Percentiles rank a stretch among this genome's conserved stretches.
These are phyloP conservation scores for Staphylotrichum tortipilum DNA, from an alignment of 495 filamentous ascomycete genomes.

Conservation along the genomic window DNA sequence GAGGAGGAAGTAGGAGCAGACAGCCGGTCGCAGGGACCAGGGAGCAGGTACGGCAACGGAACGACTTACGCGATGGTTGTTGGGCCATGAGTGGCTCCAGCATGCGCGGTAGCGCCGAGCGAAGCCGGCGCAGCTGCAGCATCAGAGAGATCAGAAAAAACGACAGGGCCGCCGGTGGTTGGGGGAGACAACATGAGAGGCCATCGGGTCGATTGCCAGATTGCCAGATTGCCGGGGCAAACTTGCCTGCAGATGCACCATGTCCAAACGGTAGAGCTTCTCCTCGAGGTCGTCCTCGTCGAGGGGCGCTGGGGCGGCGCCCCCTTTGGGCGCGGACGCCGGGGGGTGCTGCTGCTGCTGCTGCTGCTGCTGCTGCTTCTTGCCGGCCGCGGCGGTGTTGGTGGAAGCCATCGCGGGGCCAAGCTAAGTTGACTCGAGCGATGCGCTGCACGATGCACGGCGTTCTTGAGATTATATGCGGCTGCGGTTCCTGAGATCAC, in stretches of 20 bases:
- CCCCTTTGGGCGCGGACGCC: too few relatives aligned
- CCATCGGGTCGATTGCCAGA: neutral
- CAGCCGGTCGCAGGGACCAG: too few relatives aligned
- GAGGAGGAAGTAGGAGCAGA: too few relatives aligned
- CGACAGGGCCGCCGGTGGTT: too few relatives aligned
- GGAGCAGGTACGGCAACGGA: too few relatives aligned
- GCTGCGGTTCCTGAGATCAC: neutral
- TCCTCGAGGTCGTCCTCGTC: too few relatives aligned
- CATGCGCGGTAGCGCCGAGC: slow-evolving; percentile 40
- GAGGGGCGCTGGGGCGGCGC: too few relatives aligned
- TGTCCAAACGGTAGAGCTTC: slow-evolving; percentile 29
- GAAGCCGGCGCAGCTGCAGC: slow-evolving; percentile 33
- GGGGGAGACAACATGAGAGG: too few relatives aligned
- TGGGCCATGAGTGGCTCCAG: slow-evolving; percentile 33
- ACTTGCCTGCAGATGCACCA: slow-evolving; percentile 37
- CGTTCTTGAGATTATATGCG: slow-evolving; percentile 4
- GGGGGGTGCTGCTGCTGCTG: slow-evolving; percentile 31
- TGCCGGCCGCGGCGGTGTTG: neutral
- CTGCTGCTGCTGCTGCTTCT: slow-evolving; percentile 10
- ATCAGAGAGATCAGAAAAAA: slow-evolving; percentile 17
- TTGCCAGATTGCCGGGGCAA: neutral
- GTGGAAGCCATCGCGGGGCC: too few relatives aligned
- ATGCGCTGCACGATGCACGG: too few relatives aligned
- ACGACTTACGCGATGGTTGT: slow-evolving; percentile 31
- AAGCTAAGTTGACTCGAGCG: too few relatives aligned